Base-by-base conservation (phyloP, 495 filamentous ascomycete genomes). In the Glonium stellatum region DNA sequence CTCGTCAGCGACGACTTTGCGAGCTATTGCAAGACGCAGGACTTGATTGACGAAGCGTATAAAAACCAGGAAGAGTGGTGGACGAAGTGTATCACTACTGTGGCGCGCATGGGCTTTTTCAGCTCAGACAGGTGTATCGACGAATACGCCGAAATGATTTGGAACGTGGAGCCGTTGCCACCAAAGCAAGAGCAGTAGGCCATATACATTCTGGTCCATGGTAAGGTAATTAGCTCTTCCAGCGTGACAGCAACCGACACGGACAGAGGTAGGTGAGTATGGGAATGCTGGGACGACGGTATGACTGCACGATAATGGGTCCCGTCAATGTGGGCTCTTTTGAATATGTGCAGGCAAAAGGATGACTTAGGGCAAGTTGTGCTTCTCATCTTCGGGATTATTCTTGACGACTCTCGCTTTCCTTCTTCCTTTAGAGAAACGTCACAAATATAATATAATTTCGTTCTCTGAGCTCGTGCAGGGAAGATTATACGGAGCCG, bases 1-100 rank as follows among this genome's bases (percentile, higher is more conserved):
- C 84, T 98, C 18, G 92, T 98, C 35, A 92, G 87, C 9, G 93
- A 98, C 66, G 93, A 98, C 74, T 98, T 98, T 81, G 84, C 87
- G 70, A 89, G 85, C 61, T 98, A 98, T 73, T 74, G 95, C 68
- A 82, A 90, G 67, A 96, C 93, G 5, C 95, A 97, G 58, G 80
- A 81, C 39, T 77, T 96, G 60, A 89, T 97, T 19, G 95, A 97
- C 70, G 85, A 92, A 71, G 86, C 88, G 39, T 98, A 92, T 80
- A 81, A 80, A 72, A 84, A 97, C 70, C 86, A 92, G 73, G 90
- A 96, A 56, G 88, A 86, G 67, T 98, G 93, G 93, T 74, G 92
- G 36, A 84, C 80, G 35, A 96, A 95, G 81, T 86, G 80, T 60
- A 97, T 98, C 66, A 86, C 81, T 37, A 88, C 85, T 51, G 93